A percentile compares a stretch with the other conserved stretches of the same genome.
Conservation (phyloP, 805 yeast genomes). For the Cyberlindnera xylosilytica region DNA sequence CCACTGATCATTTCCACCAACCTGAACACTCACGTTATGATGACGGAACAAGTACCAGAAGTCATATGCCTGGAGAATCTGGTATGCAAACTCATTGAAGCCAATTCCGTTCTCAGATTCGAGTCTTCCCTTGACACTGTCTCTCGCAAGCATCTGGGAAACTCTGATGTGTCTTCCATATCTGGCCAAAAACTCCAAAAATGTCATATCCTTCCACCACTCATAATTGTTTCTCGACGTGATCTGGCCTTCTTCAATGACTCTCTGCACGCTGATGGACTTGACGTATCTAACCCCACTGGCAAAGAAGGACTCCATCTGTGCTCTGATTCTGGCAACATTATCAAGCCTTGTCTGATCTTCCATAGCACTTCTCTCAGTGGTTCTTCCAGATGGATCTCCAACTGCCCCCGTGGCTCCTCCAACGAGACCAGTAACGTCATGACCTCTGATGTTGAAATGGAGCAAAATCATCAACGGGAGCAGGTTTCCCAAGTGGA, state of each 20-base stretch:
- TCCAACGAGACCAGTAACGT: conserved; percentile 80
- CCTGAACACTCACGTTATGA: conserved; percentile 64
- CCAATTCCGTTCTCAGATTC: conserved; percentile 75
- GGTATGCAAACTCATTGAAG: conserved; percentile 92
- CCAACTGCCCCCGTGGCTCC: conserved; percentile 97
- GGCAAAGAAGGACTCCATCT: conserved; percentile 57
- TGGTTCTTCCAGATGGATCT: conserved; percentile 88
- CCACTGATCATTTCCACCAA: conserved; percentile 98
- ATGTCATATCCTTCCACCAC: conserved; percentile 82
- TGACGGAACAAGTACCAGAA: conserved; percentile 73
- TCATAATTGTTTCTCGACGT: conserved; percentile 58
- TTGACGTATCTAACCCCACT: conserved; percentile 63
- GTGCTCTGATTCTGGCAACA: conserved; percentile 54
- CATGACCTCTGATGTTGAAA: conserved; percentile 81
- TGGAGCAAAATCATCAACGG: conserved; percentile 86
- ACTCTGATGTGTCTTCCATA: conserved; percentile 81
- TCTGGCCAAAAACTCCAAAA: conserved; percentile 73
- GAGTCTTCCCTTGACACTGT: conserved; percentile 76
- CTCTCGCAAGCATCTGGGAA: conserved; percentile 84
- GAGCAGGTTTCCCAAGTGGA: conserved; percentile 86
- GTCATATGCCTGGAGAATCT: conserved; percentile 89
- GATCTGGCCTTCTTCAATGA: conserved; percentile 39
- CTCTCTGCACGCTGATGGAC: conserved; percentile 25
- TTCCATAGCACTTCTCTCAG: conserved; percentile 68
- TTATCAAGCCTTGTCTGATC: conserved; percentile 50